These are phyloP conservation scores for Neopestalotiopsis sp. DNA, from an alignment of 2,329 filamentous ascomycete species.

Conservation along the genomic window DNA sequence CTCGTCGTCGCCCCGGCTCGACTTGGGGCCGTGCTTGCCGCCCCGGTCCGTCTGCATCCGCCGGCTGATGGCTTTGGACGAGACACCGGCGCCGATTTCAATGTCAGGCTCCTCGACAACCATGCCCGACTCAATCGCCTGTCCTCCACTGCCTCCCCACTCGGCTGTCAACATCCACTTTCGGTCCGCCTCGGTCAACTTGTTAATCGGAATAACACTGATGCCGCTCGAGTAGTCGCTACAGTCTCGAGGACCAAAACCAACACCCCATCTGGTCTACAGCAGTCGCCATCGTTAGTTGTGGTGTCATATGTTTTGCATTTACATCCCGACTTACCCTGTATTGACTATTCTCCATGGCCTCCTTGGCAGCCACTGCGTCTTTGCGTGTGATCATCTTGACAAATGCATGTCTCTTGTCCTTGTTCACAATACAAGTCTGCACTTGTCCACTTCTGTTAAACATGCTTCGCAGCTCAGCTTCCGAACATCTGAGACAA, in stretches of 20 bases:
- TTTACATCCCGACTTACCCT: conserved; percentile 58
- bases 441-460: conserved; percentile 84
- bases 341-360: conserved; percentile 82
- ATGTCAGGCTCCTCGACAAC: conserved; percentile 98
- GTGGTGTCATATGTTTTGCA: no score
- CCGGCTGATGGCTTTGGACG: conserved; percentile 82
- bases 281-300: conserved; percentile 26
- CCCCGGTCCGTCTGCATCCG: conserved; percentile 73
- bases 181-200: conserved; percentile 92
- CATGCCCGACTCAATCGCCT: conserved; percentile 78
- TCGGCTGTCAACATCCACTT: conserved; percentile 97
- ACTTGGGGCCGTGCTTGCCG: conserved; percentile 68
- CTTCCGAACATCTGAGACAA: conserved; percentile 69
- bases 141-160: conserved; percentile 89
- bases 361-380: conserved; percentile 81
- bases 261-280: conserved; percentile 95
- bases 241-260: conserved; percentile 95
- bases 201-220: conserved; percentile 89
- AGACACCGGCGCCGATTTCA: conserved; percentile 96
- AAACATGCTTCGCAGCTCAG: conserved; percentile 83
- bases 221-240: conserved; percentile 93
- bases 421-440: conserved; percentile 96
- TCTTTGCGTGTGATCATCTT: conserved; percentile 95
- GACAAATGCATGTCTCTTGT: conserved; percentile 97
- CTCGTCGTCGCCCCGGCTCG: conserved; percentile 47